Evolutionary conservation across 768 basidiomycete genomes (phyloP).

Genomic region (Xanthoconium purpureum): DNA sequence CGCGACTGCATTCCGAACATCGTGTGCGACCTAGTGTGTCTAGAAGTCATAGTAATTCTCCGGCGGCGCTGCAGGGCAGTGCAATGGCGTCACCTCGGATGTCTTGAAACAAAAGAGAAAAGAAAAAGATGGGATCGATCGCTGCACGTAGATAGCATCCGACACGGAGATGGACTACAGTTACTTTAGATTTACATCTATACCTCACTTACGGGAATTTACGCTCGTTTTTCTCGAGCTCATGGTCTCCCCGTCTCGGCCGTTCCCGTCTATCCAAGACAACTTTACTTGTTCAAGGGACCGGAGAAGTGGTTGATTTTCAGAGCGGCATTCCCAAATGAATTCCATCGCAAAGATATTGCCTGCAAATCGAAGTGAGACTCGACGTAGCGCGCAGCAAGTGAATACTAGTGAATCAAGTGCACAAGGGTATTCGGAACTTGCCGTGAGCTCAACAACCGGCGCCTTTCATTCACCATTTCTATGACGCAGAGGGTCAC

Average conservation of each 20-base stretch:
- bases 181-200: conserved; percentile 29
- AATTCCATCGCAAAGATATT: background rate
- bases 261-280: background rate
- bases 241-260: too few relatives aligned
- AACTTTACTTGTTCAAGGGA: background rate
- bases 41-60: conserved; percentile 57
- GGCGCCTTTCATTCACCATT: background rate
- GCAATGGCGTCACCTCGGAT: conserved; percentile 19
- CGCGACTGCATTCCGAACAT: conserved; percentile 29
- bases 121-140: background rate
- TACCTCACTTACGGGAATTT: conserved; percentile 17
- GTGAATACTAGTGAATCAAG: too few relatives aligned
- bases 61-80: conserved; percentile 33
- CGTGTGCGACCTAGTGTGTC: conserved; percentile 35
- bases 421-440: background rate
- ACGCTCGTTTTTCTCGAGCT: conserved; percentile 1
- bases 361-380: background rate
- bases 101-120: conserved; percentile 11
- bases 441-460: background rate
- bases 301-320: background rate
- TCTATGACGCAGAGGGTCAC: background rate
- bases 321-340: background rate
- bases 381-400: background rate
- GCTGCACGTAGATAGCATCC: conserved; percentile 14
- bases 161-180: conserved; percentile 23